A percentile compares a stretch with the other conserved stretches of the same genome.
phyloP scores from a whole-genome alignment of 129 eudicot species.

The Scalesia atractyloides region DNA sequence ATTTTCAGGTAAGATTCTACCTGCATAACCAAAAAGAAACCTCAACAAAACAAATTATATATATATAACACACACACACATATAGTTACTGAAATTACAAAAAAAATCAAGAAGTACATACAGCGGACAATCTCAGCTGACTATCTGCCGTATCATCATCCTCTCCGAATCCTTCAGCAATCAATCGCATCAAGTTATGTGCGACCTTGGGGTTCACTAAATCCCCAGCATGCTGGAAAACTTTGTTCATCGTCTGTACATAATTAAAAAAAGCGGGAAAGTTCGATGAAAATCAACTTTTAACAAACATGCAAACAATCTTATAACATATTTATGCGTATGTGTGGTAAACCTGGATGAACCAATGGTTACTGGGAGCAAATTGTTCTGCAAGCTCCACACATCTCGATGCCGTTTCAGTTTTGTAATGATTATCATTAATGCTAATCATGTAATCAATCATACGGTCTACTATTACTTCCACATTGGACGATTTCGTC shows the following conservation, averaged over 20 bases:
- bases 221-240: constrained; percentile 99
- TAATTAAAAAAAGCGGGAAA: not conserved
- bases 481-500: constrained; percentile 93
- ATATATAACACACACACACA: not conserved
- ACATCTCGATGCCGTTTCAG: constrained; percentile 97
- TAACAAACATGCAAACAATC: not conserved
- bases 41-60: not conserved
- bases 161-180: constrained; percentile 99
- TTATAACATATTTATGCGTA: not conserved
- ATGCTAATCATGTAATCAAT: constrained; percentile 97
- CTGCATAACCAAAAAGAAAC: constrained; percentile 42
- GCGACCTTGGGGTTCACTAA: constrained; percentile 89
- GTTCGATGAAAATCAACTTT: not conserved
- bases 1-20: constrained; percentile 90
- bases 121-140: constrained; percentile 95
- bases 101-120: constrained; percentile 39
- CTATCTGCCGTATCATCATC: constrained; percentile 94
- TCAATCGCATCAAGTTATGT: constrained; percentile 94
- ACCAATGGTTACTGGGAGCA: constrained; percentile 99
- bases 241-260: constrained; percentile 93
- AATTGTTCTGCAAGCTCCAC: constrained; percentile 99
- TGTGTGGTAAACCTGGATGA: constrained; percentile 68
- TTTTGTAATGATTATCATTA: constrained; percentile 92
- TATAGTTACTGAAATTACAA: not conserved
- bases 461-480: constrained; percentile 99